Base-by-base conservation (phyloP, 768 basidiomycete genomes). In the Leucocoprinus birnbaumii region DNA sequence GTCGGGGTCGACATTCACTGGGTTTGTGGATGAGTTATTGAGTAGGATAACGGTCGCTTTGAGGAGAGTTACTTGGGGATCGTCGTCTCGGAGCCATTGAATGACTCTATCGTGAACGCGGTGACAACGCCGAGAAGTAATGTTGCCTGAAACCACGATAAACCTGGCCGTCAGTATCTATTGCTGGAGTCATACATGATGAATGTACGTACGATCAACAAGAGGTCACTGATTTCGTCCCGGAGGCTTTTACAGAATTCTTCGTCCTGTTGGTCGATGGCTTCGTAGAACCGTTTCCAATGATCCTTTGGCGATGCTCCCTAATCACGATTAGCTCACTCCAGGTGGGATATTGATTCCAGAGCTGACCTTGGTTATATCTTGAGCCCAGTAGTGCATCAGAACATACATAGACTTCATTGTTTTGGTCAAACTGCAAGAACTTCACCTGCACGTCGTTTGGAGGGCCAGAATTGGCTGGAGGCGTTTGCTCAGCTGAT, bases 61-160 rank as follows among this genome's bases (percentile, higher is more conserved):
- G 24, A 51, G 50, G 18, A 46, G 42, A 9, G 14, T 27, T 1
- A 0, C 74, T 4, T n/a, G 6, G 5, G 3, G n/a, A 1, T 54
- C 35, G 38, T 48, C 27, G 26, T 35, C 42, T 21, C 42, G 14
- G 22, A 56, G 41, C 42, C 48, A 45, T 13, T 51, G 41, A 44
- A 51, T 10, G 55, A 50, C 18, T 56, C 55, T 3, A 56, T 25
- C 5, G 41, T 46, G 31, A 56, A 56, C 9, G 55, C 31, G 13
- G 55, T 46, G 10, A 56, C 48, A 13, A 56, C 44, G 11, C 48
- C 55, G n/a, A 51, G 16, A 24, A 56, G 50, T 11, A 56, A 40
- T 3, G 42, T 26, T 2, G 55, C 55, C 55, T 56, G 11, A 14
- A 13, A 48, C 21, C n/a, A 14, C 38, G 13, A 38, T 5, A 22